Conservation (phyloP, 148 eudicot genomes). For the Heliosperma pusillum region DNA sequence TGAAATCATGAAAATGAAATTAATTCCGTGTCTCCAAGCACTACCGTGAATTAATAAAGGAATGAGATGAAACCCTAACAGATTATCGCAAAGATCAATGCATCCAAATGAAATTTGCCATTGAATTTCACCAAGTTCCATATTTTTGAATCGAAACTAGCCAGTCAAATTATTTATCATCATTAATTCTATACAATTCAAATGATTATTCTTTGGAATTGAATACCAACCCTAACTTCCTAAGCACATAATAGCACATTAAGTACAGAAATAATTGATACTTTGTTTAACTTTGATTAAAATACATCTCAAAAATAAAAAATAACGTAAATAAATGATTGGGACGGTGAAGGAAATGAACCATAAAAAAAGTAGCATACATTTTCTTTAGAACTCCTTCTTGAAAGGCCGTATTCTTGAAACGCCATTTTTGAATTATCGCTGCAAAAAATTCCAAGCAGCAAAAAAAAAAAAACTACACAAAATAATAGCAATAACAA, state of each 20-base stretch:
- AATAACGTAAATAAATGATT: background rate
- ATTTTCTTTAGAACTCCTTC: conserved; percentile 60
- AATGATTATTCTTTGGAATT: background rate
- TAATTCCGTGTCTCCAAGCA: no score
- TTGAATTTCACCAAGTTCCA: background rate
- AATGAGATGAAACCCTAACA: no score
- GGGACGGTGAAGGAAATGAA: background rate
- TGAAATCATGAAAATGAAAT: no score
- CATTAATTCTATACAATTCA: no score
- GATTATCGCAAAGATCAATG: no score
- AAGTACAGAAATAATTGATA: no score
- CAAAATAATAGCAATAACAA: background rate
- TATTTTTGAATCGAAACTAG: background rate
- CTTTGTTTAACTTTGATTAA: no score
- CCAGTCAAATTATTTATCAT: background rate
- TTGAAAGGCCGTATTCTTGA: conserved; percentile 50
- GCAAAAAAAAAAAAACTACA: background rate
- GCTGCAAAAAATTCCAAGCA: conserved; percentile 11
- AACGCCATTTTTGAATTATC: conserved; percentile 12
- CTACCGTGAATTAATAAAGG: no score
- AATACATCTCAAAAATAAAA: no score
- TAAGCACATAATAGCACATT: no score
- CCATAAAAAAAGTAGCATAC: conserved; percentile 25
- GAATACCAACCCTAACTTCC: background rate
- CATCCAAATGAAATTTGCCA: background rate